Percentiles rank a stretch among this genome's conserved stretches.
phyloP scores from a whole-genome alignment of 345 rosid species.

The Gossypium australe region DNA sequence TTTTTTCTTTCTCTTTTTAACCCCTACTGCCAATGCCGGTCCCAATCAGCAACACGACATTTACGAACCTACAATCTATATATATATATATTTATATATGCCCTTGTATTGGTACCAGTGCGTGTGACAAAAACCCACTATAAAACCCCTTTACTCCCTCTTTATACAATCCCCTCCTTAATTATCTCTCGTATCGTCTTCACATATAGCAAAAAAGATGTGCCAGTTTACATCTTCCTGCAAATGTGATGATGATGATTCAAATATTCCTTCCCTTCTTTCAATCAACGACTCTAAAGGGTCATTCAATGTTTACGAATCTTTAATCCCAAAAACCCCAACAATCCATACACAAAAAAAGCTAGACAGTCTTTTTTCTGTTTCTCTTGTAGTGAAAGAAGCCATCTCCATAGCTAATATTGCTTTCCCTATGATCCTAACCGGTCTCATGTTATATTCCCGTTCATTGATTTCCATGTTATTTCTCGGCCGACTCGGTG shows the following conservation, averaged over 20 bases:
- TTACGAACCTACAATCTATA: neutral
- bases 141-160: neutral
- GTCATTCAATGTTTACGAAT: slow-evolving; percentile 2
- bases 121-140: neutral
- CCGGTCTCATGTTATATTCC: slow-evolving; percentile 67
- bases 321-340: slow-evolving; percentile 13
- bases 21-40: neutral
- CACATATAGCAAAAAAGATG: neutral
- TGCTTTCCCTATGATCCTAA: slow-evolving; percentile 65
- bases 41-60: neutral
- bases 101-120: neutral
- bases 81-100: neutral
- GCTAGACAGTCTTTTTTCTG: neutral
- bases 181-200: neutral
- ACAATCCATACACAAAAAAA: slow-evolving; percentile 6
- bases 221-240: slow-evolving; percentile 5
- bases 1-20: neutral
- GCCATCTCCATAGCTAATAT: slow-evolving; percentile 43
- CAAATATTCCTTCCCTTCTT: neutral
- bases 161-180: neutral
- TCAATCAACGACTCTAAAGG: slow-evolving; percentile 3
- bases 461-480: slow-evolving; percentile 84
- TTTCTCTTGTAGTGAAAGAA: slow-evolving; percentile 37
- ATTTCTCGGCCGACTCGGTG: slow-evolving; percentile 72
- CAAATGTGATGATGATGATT: neutral